Base-by-base conservation (phyloP, 2,329 filamentous ascomycete genomes). In the Microsporum canis region DNA sequence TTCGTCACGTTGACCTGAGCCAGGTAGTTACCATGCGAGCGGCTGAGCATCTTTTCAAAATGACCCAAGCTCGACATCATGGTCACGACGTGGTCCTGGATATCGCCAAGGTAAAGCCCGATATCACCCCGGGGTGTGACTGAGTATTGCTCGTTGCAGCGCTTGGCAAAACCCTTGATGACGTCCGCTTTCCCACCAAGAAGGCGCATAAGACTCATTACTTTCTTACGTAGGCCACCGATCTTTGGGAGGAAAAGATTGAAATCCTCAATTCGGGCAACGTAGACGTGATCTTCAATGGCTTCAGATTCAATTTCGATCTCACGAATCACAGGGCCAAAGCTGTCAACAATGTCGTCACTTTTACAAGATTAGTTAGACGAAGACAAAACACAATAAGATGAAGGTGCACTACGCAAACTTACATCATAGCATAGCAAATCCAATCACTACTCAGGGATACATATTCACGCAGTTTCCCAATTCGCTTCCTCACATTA, bases 171-270 rank as follows among this genome's bases (percentile, higher is more conserved):
- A 34, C 92, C 91, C 67, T 89, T 91, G 69, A 99, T 90, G 62
- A 99, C 94, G 72, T 99, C 94, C n/a, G 94, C 94, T 75, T 99
- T 99, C 70, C 92, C 92, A 60, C 92, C 92, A 0, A 99, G 81
- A 5, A 99, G 85, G 49, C 95, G 89, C 80, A 96, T 88, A 66
- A 99, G 80, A 51, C 88, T 88, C 84, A 97, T 94, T 62, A 94
- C 91, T 67, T 94, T 95, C 80, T 96, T 96, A 69, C 94, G 89
- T 62, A 91, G 88, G 60, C 87, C 86, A 66, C 92, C 92, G 68
- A 99, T 95, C 65, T 88, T 87, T 53, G 89, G 88, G 17, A 99
- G 80, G 69, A 97, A 95, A 3, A 83, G 82, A 64, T 89, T 88
- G 65, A 91, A 95, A 72, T 97, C 92, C 69, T 96, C 90, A 56